A percentile compares a stretch with the other conserved stretches of the same genome.
phyloP scores from a whole-genome alignment of 257 asterid species.

The Scutellaria galericulata region DNA sequence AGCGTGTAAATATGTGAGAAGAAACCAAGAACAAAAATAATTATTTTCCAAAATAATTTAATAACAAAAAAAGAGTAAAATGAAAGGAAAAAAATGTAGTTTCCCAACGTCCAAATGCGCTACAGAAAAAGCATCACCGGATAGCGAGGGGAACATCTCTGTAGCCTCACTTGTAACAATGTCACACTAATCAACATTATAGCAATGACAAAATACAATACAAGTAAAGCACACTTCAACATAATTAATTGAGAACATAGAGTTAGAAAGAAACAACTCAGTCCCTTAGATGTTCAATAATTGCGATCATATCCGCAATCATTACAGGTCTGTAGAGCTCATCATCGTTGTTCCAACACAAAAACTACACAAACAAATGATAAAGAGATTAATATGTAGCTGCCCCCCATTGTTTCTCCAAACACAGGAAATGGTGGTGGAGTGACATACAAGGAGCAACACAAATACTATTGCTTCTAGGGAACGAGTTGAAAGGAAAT shows the following conservation, averaged over 20 bases:
- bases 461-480: constrained; percentile 66
- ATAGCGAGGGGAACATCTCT: constrained; percentile 37
- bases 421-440: background rate
- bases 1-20: too few species aligned
- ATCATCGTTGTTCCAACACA: constrained; percentile 37
- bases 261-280: constrained; percentile 39
- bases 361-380: background rate
- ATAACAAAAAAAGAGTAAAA: too few species aligned
- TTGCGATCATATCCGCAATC: constrained; percentile 71
- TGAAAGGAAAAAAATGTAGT: constrained; percentile 5
- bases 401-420: constrained; percentile 43
- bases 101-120: constrained; percentile 35
- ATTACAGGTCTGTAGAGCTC: constrained; percentile 73
- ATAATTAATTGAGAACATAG: too few species aligned
- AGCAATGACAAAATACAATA: background rate
- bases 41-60: too few species aligned
- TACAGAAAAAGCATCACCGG: constrained; percentile 16
- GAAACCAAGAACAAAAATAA: too few species aligned
- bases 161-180: constrained; percentile 6
- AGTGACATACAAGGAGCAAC: constrained; percentile 40
- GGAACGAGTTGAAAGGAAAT: constrained; percentile 73
- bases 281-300: constrained; percentile 78
- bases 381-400: constrained; percentile 28
- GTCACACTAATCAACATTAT: background rate
- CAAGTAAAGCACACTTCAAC: background rate